Evolutionary conservation across 2,329 filamentous ascomycete genomes (phyloP).

Genomic region (Remersonia thermophila): DNA sequence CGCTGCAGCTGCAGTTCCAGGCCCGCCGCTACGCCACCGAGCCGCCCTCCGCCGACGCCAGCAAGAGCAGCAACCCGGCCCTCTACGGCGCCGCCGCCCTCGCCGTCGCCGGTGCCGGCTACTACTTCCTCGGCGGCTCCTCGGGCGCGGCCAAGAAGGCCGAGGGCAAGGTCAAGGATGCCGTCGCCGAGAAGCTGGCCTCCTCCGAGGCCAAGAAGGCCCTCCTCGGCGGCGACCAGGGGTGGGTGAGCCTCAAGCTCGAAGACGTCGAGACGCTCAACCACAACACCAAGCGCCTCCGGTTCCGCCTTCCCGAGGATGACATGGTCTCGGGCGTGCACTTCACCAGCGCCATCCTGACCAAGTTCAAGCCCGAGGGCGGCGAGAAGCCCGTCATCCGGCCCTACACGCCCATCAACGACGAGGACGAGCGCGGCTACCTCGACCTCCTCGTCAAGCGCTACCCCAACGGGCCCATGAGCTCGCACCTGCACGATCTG

Average conservation of each 20-base stretch:
- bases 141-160: conserved; percentile 39
- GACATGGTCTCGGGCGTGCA: conserved; percentile 74
- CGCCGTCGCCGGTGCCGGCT: conserved; percentile 46
- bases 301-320: conserved; percentile 74
- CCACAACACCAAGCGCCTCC: conserved; percentile 89
- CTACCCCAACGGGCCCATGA: conserved; percentile 88
- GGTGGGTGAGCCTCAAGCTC: conserved; percentile 72
- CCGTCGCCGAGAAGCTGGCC: conserved; percentile 26
- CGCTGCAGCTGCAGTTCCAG: conserved; percentile 29
- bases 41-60: conserved; percentile 22
- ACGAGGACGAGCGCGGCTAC: conserved; percentile 70
- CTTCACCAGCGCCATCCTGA: conserved; percentile 77
- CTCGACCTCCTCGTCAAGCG: conserved; percentile 85
- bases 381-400: conserved; percentile 77
- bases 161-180: conserved; percentile 40
- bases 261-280: conserved; percentile 69
- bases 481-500: conserved; percentile 74
- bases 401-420: conserved; percentile 85
- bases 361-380: conserved; percentile 78
- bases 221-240: conserved; percentile 78
- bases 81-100: conserved; percentile 50
- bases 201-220: conserved; percentile 33
- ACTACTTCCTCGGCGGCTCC: conserved; percentile 40
- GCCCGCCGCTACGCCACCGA: conserved; percentile 58
- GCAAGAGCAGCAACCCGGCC: conserved; percentile 40